Evolutionary conservation across 1,284 basidiomycete genomes (phyloP).

Genomic region (Porogramme epimiltina): DNA sequence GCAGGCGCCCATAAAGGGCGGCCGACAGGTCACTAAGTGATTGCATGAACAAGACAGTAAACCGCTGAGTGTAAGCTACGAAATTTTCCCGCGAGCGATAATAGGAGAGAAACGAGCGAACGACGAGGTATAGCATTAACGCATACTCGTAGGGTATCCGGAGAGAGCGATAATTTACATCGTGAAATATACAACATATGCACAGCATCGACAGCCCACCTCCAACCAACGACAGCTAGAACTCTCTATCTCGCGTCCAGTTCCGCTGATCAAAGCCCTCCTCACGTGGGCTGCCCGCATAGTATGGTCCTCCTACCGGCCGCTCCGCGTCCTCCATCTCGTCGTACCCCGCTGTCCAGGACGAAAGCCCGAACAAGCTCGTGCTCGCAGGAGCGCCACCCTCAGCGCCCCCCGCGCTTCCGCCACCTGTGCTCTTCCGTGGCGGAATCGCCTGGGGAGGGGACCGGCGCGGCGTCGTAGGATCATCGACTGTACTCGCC

Average conservation of each 20-base stretch:
- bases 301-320: conserved; percentile 13
- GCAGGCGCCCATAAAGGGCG: background rate
- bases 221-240: no score
- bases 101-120: conserved; percentile 6
- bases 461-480: conserved; percentile 16
- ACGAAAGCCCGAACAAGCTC: conserved; percentile 25
- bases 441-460: conserved; percentile 23
- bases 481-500: background rate
- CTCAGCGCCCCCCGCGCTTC: background rate
- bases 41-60: no score
- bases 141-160: conserved; percentile 4
- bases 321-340: conserved; percentile 19
- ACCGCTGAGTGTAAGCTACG: no score
- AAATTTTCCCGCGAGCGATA: background rate
- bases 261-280: conserved; percentile 23
- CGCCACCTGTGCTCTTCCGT: background rate
- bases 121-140: no score
- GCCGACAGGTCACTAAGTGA: background rate
- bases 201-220: no score
- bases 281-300: conserved; percentile 24
- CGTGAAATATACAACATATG: conserved; percentile 8
- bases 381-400: conserved; percentile 3
- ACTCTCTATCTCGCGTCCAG: conserved; percentile 23
- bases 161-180: conserved; percentile 17
- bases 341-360: conserved; percentile 31